Evolutionary conservation across 208 protist species (phyloP).

Genomic region (Sergeia podlipaevii): DNA sequence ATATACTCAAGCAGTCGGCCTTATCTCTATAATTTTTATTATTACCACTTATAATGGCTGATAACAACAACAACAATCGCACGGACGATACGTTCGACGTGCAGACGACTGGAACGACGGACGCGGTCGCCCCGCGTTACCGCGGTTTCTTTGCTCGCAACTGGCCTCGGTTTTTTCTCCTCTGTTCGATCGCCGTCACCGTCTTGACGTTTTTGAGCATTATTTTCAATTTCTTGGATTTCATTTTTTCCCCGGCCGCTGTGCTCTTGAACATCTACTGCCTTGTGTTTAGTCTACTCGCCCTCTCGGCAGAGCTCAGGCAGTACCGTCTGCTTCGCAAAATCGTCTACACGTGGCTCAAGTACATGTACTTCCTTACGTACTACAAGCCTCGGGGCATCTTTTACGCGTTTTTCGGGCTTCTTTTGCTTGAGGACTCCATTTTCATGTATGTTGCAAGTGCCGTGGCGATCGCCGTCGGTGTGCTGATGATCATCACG

Average conservation of each 20-base stretch:
- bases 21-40: not conserved
- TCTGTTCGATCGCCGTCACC: constrained; percentile 21
- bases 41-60: not conserved
- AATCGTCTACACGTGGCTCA: constrained; percentile 59
- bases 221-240: constrained; percentile 34
- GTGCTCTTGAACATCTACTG: constrained; percentile 56
- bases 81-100: constrained; percentile 7
- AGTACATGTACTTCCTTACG: constrained; percentile 73
- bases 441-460: constrained; percentile 36
- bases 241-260: constrained; percentile 12
- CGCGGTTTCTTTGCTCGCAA: constrained; percentile 39
- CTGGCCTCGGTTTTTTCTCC: constrained; percentile 51
- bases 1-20: not conserved
- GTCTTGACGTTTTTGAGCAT: constrained; percentile 32
- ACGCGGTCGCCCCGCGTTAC: constrained; percentile 3
- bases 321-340: constrained; percentile 43
- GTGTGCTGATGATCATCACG: constrained; percentile 58
- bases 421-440: constrained; percentile 38
- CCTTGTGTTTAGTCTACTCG: constrained; percentile 59
- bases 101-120: constrained; percentile 1
- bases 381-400: constrained; percentile 53
- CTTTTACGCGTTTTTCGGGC: constrained; percentile 79
- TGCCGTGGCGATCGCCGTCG: constrained; percentile 32
- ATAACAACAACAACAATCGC: no score
- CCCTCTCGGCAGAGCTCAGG: constrained; percentile 62